Percentiles rank a stretch among this genome's conserved stretches.
phyloP scores from a whole-genome alignment of 148 eudicot genomes.

The Cornus kousa region DNA sequence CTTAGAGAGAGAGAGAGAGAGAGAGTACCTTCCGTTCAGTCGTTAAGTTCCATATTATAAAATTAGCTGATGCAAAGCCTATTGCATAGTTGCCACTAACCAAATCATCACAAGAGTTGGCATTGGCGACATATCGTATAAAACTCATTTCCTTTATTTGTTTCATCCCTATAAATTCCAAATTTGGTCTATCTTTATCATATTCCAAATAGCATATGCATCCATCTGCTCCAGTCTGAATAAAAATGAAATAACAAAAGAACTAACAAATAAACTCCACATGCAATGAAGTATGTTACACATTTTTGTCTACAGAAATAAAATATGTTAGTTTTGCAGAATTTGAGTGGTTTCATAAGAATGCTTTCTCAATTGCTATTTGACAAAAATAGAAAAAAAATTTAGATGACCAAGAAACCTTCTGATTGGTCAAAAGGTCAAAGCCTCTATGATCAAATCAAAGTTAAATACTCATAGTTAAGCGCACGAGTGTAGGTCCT shows the following conservation, averaged over 20 bases:
- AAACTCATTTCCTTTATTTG: slow-evolving; percentile 80
- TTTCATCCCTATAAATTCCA: slow-evolving; percentile 94
- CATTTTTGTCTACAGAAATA: neutral
- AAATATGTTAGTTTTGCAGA: too few species aligned
- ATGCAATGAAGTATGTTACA: neutral
- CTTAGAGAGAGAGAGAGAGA: slow-evolving; percentile 7
- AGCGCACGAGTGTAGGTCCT: too few species aligned
- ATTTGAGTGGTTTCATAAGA: too few species aligned
- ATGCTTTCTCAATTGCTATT: too few species aligned
- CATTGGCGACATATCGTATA: slow-evolving; percentile 49
- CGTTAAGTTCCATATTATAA: slow-evolving; percentile 74
- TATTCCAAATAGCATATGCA: slow-evolving; percentile 93
- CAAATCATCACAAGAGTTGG: slow-evolving; percentile 33
- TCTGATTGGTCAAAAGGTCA: too few species aligned
- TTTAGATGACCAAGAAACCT: too few species aligned
- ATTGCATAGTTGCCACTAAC: slow-evolving; percentile 54
- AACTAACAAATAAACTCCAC: neutral
- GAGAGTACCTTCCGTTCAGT: slow-evolving; percentile 72
- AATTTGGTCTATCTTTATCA: slow-evolving; percentile 38
- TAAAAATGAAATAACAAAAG: slow-evolving; percentile 1
- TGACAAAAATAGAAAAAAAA: too few species aligned
- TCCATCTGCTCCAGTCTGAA: slow-evolving; percentile 97
- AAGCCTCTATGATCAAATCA: too few species aligned
- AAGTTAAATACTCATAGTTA: too few species aligned
- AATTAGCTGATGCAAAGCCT: slow-evolving; percentile 85